Conservation (phyloP, 257 asterid species). For the Pogostemon cablin region DNA sequence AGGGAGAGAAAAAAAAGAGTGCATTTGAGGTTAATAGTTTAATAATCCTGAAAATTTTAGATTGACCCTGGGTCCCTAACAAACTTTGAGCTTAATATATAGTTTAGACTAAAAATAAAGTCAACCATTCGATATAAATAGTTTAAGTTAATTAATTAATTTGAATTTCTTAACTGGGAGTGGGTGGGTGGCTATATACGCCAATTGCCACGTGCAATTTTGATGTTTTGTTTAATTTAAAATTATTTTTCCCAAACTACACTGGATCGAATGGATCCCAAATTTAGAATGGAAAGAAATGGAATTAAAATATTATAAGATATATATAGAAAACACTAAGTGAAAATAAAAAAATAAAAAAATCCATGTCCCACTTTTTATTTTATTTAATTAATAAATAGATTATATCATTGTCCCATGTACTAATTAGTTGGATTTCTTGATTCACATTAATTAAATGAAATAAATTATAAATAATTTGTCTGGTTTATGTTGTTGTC, state of each 20-base stretch:
- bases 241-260: background rate
- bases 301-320: background rate
- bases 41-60: too few species aligned
- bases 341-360: background rate
- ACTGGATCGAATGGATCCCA: background rate
- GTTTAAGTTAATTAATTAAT: too few species aligned
- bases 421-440: slow-evolving; percentile 4
- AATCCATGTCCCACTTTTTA: background rate
- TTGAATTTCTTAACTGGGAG: too few species aligned
- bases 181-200: too few species aligned
- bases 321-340: background rate
- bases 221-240: background rate
- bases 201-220: background rate
- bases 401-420: slow-evolving; percentile 10
- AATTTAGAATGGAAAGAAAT: background rate
- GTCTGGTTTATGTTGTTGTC: slow-evolving; percentile 7
- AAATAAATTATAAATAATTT: background rate
- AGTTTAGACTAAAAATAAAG: too few species aligned
- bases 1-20: too few species aligned
- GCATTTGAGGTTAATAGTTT: too few species aligned
- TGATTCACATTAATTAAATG: slow-evolving; percentile 1
- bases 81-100: too few species aligned
- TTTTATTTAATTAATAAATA: slow-evolving; percentile 3
- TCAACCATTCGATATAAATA: too few species aligned
- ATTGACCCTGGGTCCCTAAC: too few species aligned